These are phyloP conservation scores for Eleusine coracana DNA, from an alignment of 176 grass and related monocot genomes.

Conservation along the genomic window DNA sequence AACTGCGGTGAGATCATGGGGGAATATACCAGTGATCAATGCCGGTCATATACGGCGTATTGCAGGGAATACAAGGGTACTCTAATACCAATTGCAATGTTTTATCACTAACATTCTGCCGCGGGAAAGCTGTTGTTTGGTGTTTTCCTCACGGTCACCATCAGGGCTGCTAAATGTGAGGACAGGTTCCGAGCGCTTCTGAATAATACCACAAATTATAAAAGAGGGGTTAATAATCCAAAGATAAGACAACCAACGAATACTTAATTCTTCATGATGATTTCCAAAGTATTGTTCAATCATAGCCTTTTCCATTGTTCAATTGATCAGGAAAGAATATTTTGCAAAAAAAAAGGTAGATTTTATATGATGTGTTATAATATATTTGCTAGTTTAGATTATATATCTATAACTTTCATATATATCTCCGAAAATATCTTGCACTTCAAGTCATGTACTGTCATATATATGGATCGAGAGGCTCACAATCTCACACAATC, in stretches of 20 bases:
- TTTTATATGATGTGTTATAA: no score
- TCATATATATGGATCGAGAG: no score
- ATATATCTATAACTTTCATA: no score
- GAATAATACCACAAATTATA: neutral
- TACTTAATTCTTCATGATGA: neutral
- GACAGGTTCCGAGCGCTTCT: neutral
- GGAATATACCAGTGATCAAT: constrained; percentile 29
- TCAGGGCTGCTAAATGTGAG: constrained; percentile 30
- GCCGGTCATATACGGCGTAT: constrained; percentile 19
- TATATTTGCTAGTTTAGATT: no score
- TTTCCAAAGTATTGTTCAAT: neutral
- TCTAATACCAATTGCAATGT: neutral
- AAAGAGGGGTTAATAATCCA: neutral
- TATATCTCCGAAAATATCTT: no score
- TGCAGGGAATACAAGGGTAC: constrained; percentile 11
- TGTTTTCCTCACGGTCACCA: constrained; percentile 17
- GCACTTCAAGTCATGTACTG: no score
- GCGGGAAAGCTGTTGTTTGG: constrained; percentile 46
- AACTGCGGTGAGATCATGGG: constrained; percentile 21
- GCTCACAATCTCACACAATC: no score
- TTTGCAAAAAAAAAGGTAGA: no score
- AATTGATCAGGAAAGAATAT: neutral
- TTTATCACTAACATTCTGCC: constrained; percentile 18
- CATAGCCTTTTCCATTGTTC: neutral
- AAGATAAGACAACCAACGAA: no score